These are phyloP conservation scores for Candida montana DNA, from an alignment of 805 yeast species.

Conservation along the genomic window DNA sequence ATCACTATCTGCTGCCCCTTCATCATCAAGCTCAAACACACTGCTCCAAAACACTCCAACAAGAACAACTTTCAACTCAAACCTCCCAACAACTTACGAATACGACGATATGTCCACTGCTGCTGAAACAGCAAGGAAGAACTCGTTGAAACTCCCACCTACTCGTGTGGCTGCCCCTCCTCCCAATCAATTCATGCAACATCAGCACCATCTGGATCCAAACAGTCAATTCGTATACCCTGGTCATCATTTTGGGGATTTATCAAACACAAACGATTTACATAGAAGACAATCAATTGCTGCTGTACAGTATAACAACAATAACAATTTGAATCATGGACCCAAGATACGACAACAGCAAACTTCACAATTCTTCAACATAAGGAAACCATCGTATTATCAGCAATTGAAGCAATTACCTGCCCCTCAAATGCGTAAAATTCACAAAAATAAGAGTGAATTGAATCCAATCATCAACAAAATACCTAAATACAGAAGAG, in stretches of 20 bases:
- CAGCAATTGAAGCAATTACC: constrained; percentile 29
- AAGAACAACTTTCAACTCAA: constrained; percentile 24
- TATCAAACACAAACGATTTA: constrained; percentile 18
- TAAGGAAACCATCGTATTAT: constrained; percentile 22
- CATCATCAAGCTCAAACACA: neutral
- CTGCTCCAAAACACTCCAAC: constrained; percentile 18
- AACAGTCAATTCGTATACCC: constrained; percentile 1
- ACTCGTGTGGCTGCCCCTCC: constrained; percentile 41
- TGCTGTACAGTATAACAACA: constrained; percentile 19
- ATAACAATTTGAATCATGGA: constrained; percentile 8
- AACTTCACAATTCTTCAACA: constrained; percentile 8
- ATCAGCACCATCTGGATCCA: neutral
- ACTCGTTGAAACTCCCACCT: constrained; percentile 34
- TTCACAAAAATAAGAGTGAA: constrained; percentile 39
- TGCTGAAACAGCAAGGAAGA: constrained; percentile 14
- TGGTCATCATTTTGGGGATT: constrained; percentile 27
- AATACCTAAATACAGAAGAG: constrained; percentile 67
- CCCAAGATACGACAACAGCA: constrained; percentile 14
- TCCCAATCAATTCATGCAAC: constrained; percentile 18
- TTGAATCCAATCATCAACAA: constrained; percentile 54
- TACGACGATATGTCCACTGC: constrained; percentile 25
- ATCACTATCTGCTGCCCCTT: constrained; percentile 3
- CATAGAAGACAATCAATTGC: constrained; percentile 35
- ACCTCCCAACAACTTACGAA: constrained; percentile 48
- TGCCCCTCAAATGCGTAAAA: constrained; percentile 46